Conservation (phyloP, 129 eudicot species). For the Artemisia annua region DNA sequence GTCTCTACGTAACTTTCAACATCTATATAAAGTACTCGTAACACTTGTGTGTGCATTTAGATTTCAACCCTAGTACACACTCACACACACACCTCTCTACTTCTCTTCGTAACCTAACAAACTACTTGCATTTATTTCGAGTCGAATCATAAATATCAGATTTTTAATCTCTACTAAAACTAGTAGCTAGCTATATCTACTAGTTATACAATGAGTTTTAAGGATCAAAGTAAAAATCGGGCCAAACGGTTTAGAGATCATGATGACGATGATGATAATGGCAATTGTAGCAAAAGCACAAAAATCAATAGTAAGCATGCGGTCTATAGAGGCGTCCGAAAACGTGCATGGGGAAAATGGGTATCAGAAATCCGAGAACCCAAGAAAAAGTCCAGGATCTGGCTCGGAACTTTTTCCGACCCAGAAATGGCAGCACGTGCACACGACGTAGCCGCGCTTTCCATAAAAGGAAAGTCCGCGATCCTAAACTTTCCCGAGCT, state of each 20-base stretch:
- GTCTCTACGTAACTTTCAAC: background rate
- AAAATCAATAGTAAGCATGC: conserved; percentile 51
- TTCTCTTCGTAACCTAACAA: background rate
- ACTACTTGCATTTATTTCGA: background rate
- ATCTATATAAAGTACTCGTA: background rate
- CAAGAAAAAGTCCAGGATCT: conserved; percentile 82
- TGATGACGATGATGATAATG: conserved; percentile 4
- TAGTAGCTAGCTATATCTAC: too few species aligned
- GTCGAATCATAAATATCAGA: conserved; percentile 18
- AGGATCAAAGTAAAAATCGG: conserved; percentile 26
- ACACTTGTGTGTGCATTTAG: conserved; percentile 8
- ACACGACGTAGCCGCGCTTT: conserved; percentile 78
- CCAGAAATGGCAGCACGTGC: conserved; percentile 98
- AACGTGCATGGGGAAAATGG: conserved; percentile 88
- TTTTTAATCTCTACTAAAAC: background rate
- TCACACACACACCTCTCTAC: conserved; percentile 11
- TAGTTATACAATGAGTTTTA: background rate
- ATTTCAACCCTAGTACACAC: background rate
- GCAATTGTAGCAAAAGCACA: background rate
- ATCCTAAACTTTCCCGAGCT: conserved; percentile 83
- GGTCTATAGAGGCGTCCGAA: conserved; percentile 68
- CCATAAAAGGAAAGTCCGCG: conserved; percentile 68
- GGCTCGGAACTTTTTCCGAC: conserved; percentile 75
- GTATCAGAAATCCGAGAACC: conserved; percentile 91
- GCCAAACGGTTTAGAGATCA: conserved; percentile 17